Evolutionary conservation across 1,284 basidiomycete genomes (phyloP).

Genomic region (Fomitopsis pinicola): DNA sequence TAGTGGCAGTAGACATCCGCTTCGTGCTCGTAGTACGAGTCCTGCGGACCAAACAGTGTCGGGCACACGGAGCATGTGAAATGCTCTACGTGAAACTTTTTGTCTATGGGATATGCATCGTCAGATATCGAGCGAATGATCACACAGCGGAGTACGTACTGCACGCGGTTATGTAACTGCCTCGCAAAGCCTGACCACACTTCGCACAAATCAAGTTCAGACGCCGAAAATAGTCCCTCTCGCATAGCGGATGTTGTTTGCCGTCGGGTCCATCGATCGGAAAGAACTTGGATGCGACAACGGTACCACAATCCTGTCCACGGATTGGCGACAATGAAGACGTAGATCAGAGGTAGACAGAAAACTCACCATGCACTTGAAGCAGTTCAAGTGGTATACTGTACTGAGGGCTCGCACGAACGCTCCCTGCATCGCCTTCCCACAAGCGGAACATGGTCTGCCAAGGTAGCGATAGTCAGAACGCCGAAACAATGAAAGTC

Average conservation of each 20-base stretch:
- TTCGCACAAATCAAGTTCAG: conserved; percentile 96
- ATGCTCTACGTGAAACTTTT: conserved; percentile 99
- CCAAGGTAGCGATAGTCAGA: conserved; percentile 2
- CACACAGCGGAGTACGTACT: conserved; percentile 59
- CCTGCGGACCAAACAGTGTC: conserved; percentile 94
- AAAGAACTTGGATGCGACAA: conserved; percentile 99
- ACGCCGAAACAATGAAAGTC: conserved; percentile 4
- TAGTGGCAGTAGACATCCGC: conserved; percentile 96
- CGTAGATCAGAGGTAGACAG: conserved; percentile 5
- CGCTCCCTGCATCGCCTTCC: conserved; percentile 83
- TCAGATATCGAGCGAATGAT: neutral
- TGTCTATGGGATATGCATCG: conserved; percentile 51
- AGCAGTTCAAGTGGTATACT: conserved; percentile 95
- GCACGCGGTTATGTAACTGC: conserved; percentile 99
- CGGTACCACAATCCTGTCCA: conserved; percentile 87
- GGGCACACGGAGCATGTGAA: conserved; percentile 98
- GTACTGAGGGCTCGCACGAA: conserved; percentile 95
- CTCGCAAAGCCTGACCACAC: conserved; percentile 90
- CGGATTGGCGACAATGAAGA: conserved; percentile 13
- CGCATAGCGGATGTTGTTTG: conserved; percentile 91
- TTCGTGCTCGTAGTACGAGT: conserved; percentile 99
- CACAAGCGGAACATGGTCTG: conserved; percentile 71
- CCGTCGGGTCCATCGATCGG: conserved; percentile 88
- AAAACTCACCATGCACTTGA: conserved; percentile 85
- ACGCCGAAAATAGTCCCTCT: conserved; percentile 96